Evolutionary conservation across 139 green algal species (phyloP), one percentile per base, ranked within the genome.

Genomic region (Closterium sp.): DNA sequence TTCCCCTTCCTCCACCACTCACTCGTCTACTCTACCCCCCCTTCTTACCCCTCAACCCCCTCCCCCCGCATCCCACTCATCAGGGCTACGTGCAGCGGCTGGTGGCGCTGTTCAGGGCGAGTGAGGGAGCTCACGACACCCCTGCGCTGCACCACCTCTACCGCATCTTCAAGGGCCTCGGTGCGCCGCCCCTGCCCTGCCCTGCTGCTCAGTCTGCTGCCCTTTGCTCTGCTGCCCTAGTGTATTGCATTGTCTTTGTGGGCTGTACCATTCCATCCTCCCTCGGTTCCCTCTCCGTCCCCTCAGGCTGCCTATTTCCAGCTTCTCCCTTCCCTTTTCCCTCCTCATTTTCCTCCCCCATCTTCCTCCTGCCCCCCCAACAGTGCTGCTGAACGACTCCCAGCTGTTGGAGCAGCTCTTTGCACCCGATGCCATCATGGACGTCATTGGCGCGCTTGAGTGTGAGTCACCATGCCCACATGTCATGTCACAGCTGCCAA

Each of bases 371-470:
- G 17, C n/a, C n/a, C n/a, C n/a, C n/a, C n/a, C n/a, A n/a, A 93
- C 96, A 45, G 97, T 99, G 91, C 96, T 99, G 96, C 96, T 99
- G 42, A 99, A 99, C 93, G 98, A 99, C 94, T 96, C 95, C 19
- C 88, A 88, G 24, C 88, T 99, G 92, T 94, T 99, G 91, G 98
- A 99, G 85, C 89, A 98, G 89, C 93, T 99, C 93, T 92, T 99
- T 31, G 92, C 90, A 27, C 97, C 99, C 70, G 95, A 98, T 89
- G 93, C 97, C 91, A 97, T 99, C 13, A 97, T 98, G 95, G 97
- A 98, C 86, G 95, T 99, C 22, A 94, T 99, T 22, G 98, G 98
- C 6, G 96, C 96, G 31, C 96, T 99, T 87, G 98, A 99, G 96
- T 98, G 99, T 89, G 97, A 95, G 91, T 93, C 9, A 50, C 38